These are phyloP conservation scores for Penicillium paxilli DNA, from an alignment of 495 filamentous ascomycete genomes.

Conservation along the genomic window DNA sequence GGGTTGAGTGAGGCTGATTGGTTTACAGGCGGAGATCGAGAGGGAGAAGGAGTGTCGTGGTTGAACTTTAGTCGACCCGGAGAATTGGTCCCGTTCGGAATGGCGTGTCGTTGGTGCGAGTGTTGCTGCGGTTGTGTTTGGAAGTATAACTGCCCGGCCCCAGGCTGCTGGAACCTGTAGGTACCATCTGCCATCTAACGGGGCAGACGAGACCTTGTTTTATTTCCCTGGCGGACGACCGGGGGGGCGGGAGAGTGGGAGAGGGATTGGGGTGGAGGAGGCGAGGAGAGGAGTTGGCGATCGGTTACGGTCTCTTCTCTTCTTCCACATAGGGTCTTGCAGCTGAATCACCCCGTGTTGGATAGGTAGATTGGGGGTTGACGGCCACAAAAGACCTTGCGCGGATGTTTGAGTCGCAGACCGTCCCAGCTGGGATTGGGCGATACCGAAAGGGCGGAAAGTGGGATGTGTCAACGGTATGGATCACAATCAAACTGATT, in stretches of 20 bases:
- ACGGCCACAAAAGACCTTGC: conserved; percentile 11
- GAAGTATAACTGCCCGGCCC: conserved; percentile 64
- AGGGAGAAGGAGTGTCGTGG: conserved; percentile 66
- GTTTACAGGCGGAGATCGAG: conserved; percentile 65
- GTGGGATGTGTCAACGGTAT: conserved; percentile 35
- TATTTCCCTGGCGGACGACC: conserved; percentile 28
- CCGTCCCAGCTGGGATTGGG: conserved; percentile 22
- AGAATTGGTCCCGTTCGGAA: conserved; percentile 58
- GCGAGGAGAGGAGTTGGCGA: conserved; percentile 40
- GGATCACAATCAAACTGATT: conserved; percentile 15
- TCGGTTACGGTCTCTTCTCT: conserved; percentile 51
- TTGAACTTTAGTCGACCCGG: conserved; percentile 50
- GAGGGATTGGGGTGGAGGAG: conserved; percentile 24
- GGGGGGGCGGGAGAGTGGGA: conserved; percentile 22
- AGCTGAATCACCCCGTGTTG: conserved; percentile 34
- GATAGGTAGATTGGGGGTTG: conserved; percentile 5
- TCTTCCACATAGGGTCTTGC: conserved; percentile 52
- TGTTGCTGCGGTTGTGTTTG: conserved; percentile 54
- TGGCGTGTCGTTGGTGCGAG: conserved; percentile 49
- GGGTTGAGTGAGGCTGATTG: conserved; percentile 63
- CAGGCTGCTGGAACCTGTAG: conserved; percentile 73
- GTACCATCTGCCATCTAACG: conserved; percentile 84
- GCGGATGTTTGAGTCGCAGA: conserved; percentile 4
- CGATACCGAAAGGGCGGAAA: conserved; percentile 29
- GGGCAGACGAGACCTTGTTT: conserved; percentile 45